Evolutionary conservation across 1,284 basidiomycete species (phyloP), one percentile per base, ranked within the genome.

Genomic region (Boletellus deceptivus): DNA sequence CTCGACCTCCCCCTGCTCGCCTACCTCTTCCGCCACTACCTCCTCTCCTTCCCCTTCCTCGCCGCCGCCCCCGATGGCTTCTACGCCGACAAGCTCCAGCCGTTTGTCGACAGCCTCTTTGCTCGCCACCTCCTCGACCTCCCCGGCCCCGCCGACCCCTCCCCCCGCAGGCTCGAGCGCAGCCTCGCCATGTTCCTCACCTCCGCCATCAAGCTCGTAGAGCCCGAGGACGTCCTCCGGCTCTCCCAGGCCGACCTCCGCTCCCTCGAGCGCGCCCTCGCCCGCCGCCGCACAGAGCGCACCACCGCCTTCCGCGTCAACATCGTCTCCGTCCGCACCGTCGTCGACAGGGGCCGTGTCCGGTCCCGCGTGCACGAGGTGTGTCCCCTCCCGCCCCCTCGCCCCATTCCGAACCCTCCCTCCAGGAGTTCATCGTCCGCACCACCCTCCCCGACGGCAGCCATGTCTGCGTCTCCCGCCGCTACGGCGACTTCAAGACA

Each of bases 401-500:
- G 29, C 36, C 45, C 36, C 40, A 45, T 55, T 22, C 46, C 38
- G 5, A 42, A 25, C 40, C 36, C 31, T 7, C 40, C 4, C 16
- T 61, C 18, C 10, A 94, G 89, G 96, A 98, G 76, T 99, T 99
- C 68, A 84, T 99, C 61, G 86, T 99, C 34, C 83, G 92, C 27
- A 99, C 96, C 0, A 80, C 86, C 13, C 77, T 92, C 31, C 78
- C 83, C 4, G 79, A 82, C 11, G 78, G 80, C 54, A 76, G 76
- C 2, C 93, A 97, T 58, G 79, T 93, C 4, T 94, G 84, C 65
- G 96, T 98, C 3, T 91, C 93, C 1, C 80, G 97, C 52, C 78
- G 97, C 56, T 96, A 99, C 65, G 95, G 96, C 13, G 96, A 99
- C 66, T 98, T 99, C 70, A 86, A 78, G 61, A 88, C 92, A 4